These are phyloP conservation scores for Ogataea nitratoaversa DNA, from an alignment of 805 yeast species.

Conservation along the genomic window DNA sequence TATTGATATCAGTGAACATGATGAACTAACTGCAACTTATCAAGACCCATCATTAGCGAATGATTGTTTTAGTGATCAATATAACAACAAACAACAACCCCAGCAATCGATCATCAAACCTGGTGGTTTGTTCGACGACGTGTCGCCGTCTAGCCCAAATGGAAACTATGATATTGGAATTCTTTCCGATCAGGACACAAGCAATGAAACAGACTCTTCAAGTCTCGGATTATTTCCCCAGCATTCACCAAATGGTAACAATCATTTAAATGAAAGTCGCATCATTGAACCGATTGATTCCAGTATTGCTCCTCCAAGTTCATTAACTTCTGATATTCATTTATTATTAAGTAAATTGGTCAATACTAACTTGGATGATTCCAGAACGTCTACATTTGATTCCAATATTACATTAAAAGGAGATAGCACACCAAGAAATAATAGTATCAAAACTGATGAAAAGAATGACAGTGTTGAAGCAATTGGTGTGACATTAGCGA, in stretches of 20 bases:
- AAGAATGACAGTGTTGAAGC: neutral
- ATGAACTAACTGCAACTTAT: neutral
- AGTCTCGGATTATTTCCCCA: conserved; percentile 12
- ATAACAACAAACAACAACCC: too few relatives aligned
- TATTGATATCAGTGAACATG: conserved; percentile 1
- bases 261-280: too few relatives aligned
- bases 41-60: too few relatives aligned
- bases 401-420: conserved; percentile 12
- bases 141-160: conserved; percentile 5
- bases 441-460: neutral
- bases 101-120: too few relatives aligned
- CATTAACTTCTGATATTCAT: conserved; percentile 13
- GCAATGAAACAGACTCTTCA: conserved; percentile 7
- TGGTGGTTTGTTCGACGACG: too few relatives aligned
- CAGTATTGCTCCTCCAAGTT: too few relatives aligned
- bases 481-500: conserved; percentile 2
- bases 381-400: conserved; percentile 15
- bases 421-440: neutral
- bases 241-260: neutral
- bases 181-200: conserved; percentile 17
- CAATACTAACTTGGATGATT: neutral
- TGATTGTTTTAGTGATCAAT: too few relatives aligned
- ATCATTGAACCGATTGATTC: too few relatives aligned
- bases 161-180: conserved; percentile 8
- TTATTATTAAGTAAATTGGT: conserved; percentile 2